These are phyloP conservation scores for Gilbertella persicaria DNA, from an alignment of 371 early-diverging fungal genomes.

Conservation along the genomic window DNA sequence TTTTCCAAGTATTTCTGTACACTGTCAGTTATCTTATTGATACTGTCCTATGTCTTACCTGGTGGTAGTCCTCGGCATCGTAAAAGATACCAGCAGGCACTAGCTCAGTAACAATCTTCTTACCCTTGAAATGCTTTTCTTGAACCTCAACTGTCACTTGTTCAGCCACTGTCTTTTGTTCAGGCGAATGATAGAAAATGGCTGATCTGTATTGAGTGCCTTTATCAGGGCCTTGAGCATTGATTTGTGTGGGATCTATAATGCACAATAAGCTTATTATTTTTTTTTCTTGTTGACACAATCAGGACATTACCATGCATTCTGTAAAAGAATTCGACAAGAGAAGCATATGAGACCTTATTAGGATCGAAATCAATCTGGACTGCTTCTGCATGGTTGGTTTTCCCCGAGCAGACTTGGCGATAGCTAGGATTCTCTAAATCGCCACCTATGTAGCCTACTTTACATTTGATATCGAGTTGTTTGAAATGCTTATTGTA, in stretches of 20 bases:
- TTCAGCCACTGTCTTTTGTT: conserved; percentile 76
- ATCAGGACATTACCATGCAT: conserved; percentile 62
- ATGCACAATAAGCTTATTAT: background rate
- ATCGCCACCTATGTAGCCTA: conserved; percentile 86
- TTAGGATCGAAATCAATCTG: conserved; percentile 76
- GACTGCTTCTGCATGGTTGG: conserved; percentile 87
- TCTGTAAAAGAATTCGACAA: conserved; percentile 85
- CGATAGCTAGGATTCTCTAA: conserved; percentile 58
- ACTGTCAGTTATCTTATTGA: background rate
- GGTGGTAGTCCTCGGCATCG: conserved; percentile 91
- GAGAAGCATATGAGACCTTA: conserved; percentile 62
- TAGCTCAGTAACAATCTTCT: conserved; percentile 75
- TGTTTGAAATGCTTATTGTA: conserved; percentile 64
- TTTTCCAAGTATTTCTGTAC: conserved; percentile 44
- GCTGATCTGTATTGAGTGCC: conserved; percentile 69
- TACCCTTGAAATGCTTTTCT: conserved; percentile 54
- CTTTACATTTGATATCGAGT: conserved; percentile 63
- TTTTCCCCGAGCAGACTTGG: conserved; percentile 69
- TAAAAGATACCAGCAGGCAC: conserved; percentile 73
- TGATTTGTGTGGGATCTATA: conserved; percentile 41
- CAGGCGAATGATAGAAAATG: conserved; percentile 78
- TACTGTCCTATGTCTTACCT: conserved; percentile 28
- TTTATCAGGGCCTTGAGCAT: conserved; percentile 37
- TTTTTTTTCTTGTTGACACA: conserved; percentile 29
- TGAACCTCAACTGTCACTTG: conserved; percentile 63